Percentiles rank a stretch among this genome's conserved stretches.
Evolutionary conservation across 495 filamentous ascomycete species (phyloP).

Genomic region (Hapsidospora chrysogenum): DNA sequence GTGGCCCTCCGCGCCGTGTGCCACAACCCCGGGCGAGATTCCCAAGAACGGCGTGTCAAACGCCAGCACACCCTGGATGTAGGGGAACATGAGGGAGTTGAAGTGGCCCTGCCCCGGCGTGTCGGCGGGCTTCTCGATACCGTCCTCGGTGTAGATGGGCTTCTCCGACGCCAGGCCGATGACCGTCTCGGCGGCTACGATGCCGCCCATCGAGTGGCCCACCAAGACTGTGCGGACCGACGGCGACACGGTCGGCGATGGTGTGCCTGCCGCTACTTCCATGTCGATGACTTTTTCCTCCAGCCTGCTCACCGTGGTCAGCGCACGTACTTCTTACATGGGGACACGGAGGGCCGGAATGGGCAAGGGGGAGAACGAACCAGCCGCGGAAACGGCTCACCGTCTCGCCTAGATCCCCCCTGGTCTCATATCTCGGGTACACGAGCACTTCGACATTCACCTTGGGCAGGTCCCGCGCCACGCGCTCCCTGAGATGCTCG

Average conservation of each 20-base stretch:
- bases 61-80: constrained; percentile 71
- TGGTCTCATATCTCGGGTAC: constrained; percentile 86
- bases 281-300: constrained; percentile 85
- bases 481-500: constrained; percentile 50
- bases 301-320: constrained; percentile 39
- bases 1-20: constrained; percentile 75
- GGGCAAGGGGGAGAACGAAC: constrained; percentile 22
- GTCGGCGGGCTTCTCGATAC: constrained; percentile 11
- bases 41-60: constrained; percentile 94
- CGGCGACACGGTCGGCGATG: constrained; percentile 77
- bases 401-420: constrained; percentile 68
- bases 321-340: too few species aligned
- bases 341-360: too few species aligned
- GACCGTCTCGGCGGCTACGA: constrained; percentile 80
- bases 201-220: constrained; percentile 94
- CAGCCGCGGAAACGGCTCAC: constrained; percentile 76
- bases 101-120: constrained; percentile 14
- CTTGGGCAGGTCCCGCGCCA: constrained; percentile 56
- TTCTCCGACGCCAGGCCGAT: constrained; percentile 52
- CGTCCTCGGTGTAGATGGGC: constrained; percentile 32
- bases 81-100: constrained; percentile 43
- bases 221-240: constrained; percentile 71
- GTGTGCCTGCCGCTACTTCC: constrained; percentile 68
- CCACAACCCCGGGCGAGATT: constrained; percentile 74
- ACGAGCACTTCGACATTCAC: constrained; percentile 51